phyloP scores from a whole-genome alignment of 257 asterid genomes.

The Primulina tabacum region DNA sequence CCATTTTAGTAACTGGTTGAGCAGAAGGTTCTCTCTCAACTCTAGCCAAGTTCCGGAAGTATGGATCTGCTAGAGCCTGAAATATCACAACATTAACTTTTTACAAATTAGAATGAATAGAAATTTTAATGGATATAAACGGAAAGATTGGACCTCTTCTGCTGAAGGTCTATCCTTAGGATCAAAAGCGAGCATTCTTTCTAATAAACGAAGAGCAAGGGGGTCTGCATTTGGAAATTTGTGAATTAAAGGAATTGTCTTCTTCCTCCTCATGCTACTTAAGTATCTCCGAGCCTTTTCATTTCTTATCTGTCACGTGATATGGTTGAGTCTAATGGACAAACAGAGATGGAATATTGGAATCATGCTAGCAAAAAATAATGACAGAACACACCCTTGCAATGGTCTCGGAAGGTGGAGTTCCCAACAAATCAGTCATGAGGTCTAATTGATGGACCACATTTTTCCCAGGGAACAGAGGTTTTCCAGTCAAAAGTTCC shows the following conservation, averaged over 20 bases:
- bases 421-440: slow-evolving; percentile 89
- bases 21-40: slow-evolving; percentile 98
- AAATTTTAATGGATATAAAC: neutral
- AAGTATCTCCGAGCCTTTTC: slow-evolving; percentile 97
- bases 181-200: slow-evolving; percentile 95
- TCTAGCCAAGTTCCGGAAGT: slow-evolving; percentile 90
- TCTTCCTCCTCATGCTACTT: slow-evolving; percentile 96
- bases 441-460: slow-evolving; percentile 96
- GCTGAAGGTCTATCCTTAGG: slow-evolving; percentile 93
- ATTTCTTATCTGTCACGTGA: slow-evolving; percentile 71
- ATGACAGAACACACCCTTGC: slow-evolving; percentile 62
- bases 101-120: slow-evolving; percentile 21
- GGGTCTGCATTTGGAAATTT: slow-evolving; percentile 91
- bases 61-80: slow-evolving; percentile 99
- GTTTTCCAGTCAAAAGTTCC: slow-evolving; percentile 86
- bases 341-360: slow-evolving; percentile 1
- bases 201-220: slow-evolving; percentile 77
- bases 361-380: neutral
- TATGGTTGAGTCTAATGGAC: slow-evolving; percentile 19
- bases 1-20: slow-evolving; percentile 94
- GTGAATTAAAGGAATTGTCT: slow-evolving; percentile 66
- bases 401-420: slow-evolving; percentile 86
- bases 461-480: slow-evolving; percentile 94
- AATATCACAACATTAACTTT: slow-evolving; percentile 32
- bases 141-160: slow-evolving; percentile 60